These are phyloP conservation scores for Coccomyxa sp. DNA, from an alignment of 139 green algal genomes.

Conservation along the genomic window DNA sequence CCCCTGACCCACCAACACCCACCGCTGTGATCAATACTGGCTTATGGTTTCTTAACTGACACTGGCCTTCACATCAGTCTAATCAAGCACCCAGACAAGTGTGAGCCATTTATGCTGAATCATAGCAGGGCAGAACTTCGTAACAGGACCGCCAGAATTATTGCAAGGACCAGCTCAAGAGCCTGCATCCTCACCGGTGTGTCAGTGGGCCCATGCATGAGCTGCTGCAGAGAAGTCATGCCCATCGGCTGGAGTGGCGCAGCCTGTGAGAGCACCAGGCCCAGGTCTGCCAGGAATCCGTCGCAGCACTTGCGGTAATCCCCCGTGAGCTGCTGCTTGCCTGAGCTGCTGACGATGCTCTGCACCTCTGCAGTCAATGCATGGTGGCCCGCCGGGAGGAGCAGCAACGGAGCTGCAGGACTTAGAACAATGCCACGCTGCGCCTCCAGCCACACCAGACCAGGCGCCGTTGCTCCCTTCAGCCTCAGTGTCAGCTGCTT, in stretches of 20 bases:
- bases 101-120: background rate
- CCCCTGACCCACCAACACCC: background rate
- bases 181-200: background rate
- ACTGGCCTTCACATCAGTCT: background rate
- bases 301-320: background rate
- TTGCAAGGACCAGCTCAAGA: background rate
- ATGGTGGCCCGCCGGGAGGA: background rate
- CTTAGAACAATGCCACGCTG: constrained; percentile 19
- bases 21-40: background rate
- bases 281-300: constrained; percentile 8
- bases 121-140: background rate
- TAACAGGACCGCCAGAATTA: background rate
- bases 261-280: background rate
- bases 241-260: background rate
- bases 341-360: background rate
- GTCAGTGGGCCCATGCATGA: background rate
- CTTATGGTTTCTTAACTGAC: background rate
- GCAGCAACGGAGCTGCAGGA: constrained; percentile 4
- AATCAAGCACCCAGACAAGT: background rate
- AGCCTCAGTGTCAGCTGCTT: background rate
- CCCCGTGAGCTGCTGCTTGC: background rate
- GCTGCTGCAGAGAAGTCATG: background rate
- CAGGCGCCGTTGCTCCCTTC: background rate
- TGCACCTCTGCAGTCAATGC: constrained; percentile 6
- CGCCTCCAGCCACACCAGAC: constrained; percentile 32